These are phyloP conservation scores for Trichoderma virens DNA, from an alignment of 495 filamentous ascomycete genomes.

Conservation along the genomic window DNA sequence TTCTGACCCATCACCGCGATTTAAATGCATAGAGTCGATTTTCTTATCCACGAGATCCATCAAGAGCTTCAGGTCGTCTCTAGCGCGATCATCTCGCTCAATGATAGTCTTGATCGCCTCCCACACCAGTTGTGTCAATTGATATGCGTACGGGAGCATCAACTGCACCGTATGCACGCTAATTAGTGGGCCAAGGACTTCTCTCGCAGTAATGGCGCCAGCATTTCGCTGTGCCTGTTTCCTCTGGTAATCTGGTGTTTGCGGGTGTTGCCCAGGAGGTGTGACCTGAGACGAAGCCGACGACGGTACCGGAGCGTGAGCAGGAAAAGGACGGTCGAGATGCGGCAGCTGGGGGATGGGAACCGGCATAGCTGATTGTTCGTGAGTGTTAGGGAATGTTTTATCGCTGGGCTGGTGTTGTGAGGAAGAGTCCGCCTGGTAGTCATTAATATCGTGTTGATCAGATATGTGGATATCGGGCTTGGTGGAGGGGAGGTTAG, in stretches of 20 bases:
- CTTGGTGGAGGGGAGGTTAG: constrained; percentile 34
- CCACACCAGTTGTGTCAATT: constrained; percentile 57
- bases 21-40: no score
- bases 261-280: constrained; percentile 17
- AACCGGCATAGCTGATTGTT: background rate
- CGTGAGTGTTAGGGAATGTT: background rate
- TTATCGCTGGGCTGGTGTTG: no score
- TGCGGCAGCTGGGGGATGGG: constrained; percentile 19
- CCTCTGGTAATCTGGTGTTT: constrained; percentile 18
- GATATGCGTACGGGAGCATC: constrained; percentile 56
- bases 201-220: constrained; percentile 27
- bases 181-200: constrained; percentile 53
- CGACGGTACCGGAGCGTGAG: background rate
- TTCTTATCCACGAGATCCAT: constrained; percentile 38
- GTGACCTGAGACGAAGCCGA: constrained; percentile 10
- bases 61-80: constrained; percentile 41
- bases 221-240: constrained; percentile 21
- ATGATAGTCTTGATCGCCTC: constrained; percentile 54
- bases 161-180: constrained; percentile 57
- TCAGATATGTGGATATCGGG: constrained; percentile 26
- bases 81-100: constrained; percentile 39
- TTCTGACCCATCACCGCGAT: constrained; percentile 40
- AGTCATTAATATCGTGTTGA: constrained; percentile 29
- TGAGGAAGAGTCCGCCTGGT: constrained; percentile 31
- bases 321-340: constrained; percentile 21